A percentile compares a stretch with the other conserved stretches of the same genome.
Evolutionary conservation across 495 filamentous ascomycete genomes (phyloP).

Genomic region (Trypethelium eluteriae): DNA sequence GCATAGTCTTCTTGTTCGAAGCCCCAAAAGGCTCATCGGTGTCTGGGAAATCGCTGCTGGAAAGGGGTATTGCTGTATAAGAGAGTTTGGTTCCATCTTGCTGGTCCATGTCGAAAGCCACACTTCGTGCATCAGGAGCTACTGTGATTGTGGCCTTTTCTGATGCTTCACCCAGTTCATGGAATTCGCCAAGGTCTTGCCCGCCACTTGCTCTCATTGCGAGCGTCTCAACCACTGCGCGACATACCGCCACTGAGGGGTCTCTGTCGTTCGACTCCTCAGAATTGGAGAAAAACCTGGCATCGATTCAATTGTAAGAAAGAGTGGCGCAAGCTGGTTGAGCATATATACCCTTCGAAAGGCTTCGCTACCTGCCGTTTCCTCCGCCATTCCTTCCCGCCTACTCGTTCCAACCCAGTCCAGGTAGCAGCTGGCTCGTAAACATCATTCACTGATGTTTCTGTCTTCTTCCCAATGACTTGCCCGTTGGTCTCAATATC

Average conservation of each 20-base stretch:
- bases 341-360: neutral
- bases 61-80: neutral
- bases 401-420: constrained; percentile 52
- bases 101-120: constrained; percentile 5
- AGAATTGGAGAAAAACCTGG: constrained; percentile 11
- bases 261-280: constrained; percentile 37
- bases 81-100: constrained; percentile 6
- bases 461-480: neutral
- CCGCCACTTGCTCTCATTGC: constrained; percentile 12
- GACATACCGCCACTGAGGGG: constrained; percentile 41
- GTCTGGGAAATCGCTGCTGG: neutral
- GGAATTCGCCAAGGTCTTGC: constrained; percentile 3
- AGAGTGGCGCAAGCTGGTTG: neutral
- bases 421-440: constrained; percentile 54
- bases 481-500: neutral
- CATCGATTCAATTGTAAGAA: neutral
- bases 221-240: constrained; percentile 41
- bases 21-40: neutral
- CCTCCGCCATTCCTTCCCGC: constrained; percentile 40
- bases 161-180: neutral
- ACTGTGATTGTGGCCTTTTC: constrained; percentile 6
- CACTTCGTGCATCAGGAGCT: neutral
- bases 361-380: constrained; percentile 22
- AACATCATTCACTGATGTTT: neutral
- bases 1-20: neutral